These are phyloP conservation scores for Paramecium primaurelia DNA, from an alignment of 73 alveolate species.

Conservation along the genomic window DNA sequence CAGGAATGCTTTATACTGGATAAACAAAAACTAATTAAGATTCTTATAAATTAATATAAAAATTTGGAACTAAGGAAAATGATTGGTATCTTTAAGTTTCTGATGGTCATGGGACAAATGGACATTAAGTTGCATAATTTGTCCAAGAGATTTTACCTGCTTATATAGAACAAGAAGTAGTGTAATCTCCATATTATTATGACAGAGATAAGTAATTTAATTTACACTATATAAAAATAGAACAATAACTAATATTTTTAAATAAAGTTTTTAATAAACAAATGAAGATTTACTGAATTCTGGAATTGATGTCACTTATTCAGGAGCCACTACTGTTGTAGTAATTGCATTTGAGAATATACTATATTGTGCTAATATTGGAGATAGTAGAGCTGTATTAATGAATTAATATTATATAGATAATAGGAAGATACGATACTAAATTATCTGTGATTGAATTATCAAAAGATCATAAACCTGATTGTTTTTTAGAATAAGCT, in stretches of 20 bases:
- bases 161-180: slow-evolving; percentile 35
- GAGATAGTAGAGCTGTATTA: slow-evolving; percentile 67
- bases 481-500: slow-evolving; percentile 67
- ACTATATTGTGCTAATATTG: slow-evolving; percentile 67
- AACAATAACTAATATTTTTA: slow-evolving; percentile 12
- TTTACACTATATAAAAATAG: background rate
- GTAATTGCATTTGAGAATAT: slow-evolving; percentile 54
- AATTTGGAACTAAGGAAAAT: slow-evolving; percentile 43
- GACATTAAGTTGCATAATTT: slow-evolving; percentile 41
- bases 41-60: background rate
- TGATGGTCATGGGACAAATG: slow-evolving; percentile 61
- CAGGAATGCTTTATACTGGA: slow-evolving; percentile 51
- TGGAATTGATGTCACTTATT: slow-evolving; percentile 63
- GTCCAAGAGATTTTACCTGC: slow-evolving; percentile 43
- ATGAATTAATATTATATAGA: background rate
- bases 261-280: slow-evolving; percentile 6
- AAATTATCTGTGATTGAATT: slow-evolving; percentile 37
- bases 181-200: slow-evolving; percentile 45
- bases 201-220: slow-evolving; percentile 21
- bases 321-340: slow-evolving; percentile 64
- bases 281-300: slow-evolving; percentile 49
- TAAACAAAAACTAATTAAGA: slow-evolving; percentile 38
- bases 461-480: slow-evolving; percentile 72
- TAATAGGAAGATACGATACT: slow-evolving; percentile 62
- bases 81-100: slow-evolving; percentile 48